Evolutionary conservation across 208 protist genomes (phyloP).

Genomic region (Leptomonas seymouri): DNA sequence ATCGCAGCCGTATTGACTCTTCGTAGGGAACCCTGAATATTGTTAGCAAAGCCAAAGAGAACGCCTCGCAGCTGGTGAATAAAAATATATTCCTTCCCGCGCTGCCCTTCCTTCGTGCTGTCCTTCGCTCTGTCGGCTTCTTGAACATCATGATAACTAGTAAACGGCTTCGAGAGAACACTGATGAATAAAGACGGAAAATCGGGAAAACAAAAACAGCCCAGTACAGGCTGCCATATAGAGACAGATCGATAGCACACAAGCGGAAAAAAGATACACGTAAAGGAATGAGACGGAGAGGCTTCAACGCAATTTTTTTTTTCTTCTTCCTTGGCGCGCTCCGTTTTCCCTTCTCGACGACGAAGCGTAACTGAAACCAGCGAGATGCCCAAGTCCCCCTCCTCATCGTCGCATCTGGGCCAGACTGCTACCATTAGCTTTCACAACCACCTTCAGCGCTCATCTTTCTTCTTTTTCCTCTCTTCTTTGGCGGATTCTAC

Average conservation of each 20-base stretch:
- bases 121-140: conserved; percentile 17
- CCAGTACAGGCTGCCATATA: not conserved
- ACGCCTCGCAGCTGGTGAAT: not conserved
- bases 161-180: conserved; percentile 18
- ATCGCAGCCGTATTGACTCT: no score
- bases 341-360: not conserved
- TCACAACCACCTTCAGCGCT: not conserved
- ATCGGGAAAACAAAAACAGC: conserved; percentile 17
- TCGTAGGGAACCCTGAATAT: no score
- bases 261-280: no score
- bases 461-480: not conserved
- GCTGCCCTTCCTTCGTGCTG: not conserved
- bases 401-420: not conserved
- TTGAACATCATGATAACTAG: conserved; percentile 1
- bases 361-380: not conserved
- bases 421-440: not conserved
- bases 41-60: no score
- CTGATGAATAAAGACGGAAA: conserved; percentile 7
- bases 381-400: not conserved
- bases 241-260: no score
- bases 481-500: not conserved
- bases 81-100: not conserved
- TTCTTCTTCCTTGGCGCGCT: conserved; percentile 6
- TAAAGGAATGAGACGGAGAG: no score
- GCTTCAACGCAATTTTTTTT: conserved; percentile 3